Conservation (phyloP, 306 rosid genomes). For the Coriaria nepalensis region DNA sequence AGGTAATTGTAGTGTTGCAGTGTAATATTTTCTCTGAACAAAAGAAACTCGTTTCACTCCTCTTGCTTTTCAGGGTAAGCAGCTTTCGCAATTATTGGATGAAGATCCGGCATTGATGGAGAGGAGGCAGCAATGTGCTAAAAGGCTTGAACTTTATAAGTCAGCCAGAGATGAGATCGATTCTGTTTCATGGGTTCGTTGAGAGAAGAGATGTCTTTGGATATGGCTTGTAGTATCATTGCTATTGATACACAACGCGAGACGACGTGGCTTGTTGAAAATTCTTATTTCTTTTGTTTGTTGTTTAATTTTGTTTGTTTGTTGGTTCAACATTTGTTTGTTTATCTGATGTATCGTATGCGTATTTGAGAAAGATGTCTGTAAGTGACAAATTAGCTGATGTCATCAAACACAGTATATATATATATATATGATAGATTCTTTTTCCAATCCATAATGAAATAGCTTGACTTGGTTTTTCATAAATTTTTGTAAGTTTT, state of each 20-base stretch:
- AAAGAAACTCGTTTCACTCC: not conserved
- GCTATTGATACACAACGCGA: not conserved
- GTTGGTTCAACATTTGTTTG: no score
- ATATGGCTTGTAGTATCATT: slow-evolving; percentile 16
- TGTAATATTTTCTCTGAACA: not conserved
- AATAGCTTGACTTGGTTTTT: no score
- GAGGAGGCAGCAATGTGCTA: slow-evolving; percentile 72
- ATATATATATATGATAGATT: no score
- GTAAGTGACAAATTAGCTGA: no score
- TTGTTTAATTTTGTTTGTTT: not conserved
- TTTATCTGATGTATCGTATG: no score
- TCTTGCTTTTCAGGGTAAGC: slow-evolving; percentile 42
- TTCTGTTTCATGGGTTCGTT: slow-evolving; percentile 77
- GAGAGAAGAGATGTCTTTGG: slow-evolving; percentile 15
- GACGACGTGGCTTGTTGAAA: not conserved
- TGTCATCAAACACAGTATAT: no score
- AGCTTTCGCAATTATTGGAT: slow-evolving; percentile 54
- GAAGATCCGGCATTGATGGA: slow-evolving; percentile 97
- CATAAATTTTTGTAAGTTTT: no score
- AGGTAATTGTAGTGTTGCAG: not conserved
- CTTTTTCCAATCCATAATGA: no score
- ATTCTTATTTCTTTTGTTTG: not conserved
- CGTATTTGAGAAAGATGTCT: no score
- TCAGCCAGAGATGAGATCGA: slow-evolving; percentile 95
- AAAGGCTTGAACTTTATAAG: slow-evolving; percentile 83